Evolutionary conservation across 148 eudicot genomes (phyloP), one percentile per base, ranked within the genome.

Genomic region (Salicornia ramosissima): DNA sequence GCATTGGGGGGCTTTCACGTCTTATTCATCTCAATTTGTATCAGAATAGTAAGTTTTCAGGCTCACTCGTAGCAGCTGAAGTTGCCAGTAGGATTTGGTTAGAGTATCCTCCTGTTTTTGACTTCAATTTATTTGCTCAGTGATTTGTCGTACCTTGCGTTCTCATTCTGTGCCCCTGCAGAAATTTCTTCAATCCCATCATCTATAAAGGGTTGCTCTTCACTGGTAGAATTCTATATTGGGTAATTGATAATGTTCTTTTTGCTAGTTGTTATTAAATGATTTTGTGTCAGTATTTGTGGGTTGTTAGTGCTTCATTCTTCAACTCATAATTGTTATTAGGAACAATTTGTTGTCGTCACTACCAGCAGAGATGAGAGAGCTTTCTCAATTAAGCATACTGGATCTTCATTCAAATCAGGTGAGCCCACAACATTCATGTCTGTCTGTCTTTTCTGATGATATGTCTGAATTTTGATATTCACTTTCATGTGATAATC

Each of bases 351-450:
- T 74, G 71, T 58, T 94, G 78, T 74, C 88, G 51, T 84, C 92
- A 24, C 76, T 94, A 67, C 93, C 98, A 36, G 64, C 75, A 56
- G 96, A 86, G 82, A 74, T 90, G 36, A 91, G 97, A 72, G 84
- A 81, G 72, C 87, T 94, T 80, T 75, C 88, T 54, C 76, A 80
- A 25, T 76, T 94, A 65, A 96, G 98, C 78, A 86, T 89, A 52
- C 82, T 94, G 28, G 97, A 90, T 87, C 96, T 94, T 78, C 92
- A 83, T 75, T 94, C 98, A 71, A 94, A 94, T 74, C 88, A 87
- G 97, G 98, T 88, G 64, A 67, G 52, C 25, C 16, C 28, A 65
- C 36, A 45, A n/a, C 10, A 21, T 46, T n/a, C 21, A 2, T 18
- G 25, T 28, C 19, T 36, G 40, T 18, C 10, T 22, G 22, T 53